Evolutionary conservation across 1,139 yeast genomes (phyloP).

Genomic region (Wickerhamiella pararugosa): DNA sequence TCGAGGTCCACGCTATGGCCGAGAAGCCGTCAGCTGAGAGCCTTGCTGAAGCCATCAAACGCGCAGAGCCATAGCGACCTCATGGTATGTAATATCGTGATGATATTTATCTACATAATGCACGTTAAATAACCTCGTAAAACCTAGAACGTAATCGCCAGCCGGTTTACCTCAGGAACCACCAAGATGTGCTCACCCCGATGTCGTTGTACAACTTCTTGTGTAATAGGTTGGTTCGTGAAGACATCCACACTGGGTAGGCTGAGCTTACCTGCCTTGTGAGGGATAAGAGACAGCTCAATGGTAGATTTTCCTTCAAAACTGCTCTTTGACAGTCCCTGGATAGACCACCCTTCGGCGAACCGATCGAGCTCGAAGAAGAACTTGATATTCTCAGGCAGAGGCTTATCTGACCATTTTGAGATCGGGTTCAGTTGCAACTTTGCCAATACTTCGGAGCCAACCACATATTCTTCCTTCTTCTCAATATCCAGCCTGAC

Average conservation of each 20-base stretch:
- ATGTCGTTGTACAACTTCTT: constrained; percentile 53
- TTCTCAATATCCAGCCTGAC: constrained; percentile 9
- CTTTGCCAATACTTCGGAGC: constrained; percentile 40
- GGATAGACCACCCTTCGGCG: constrained; percentile 49
- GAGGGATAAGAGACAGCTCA: constrained; percentile 47
- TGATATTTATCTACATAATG: neutral
- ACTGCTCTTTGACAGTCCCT: constrained; percentile 45
- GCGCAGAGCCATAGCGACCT: neutral
- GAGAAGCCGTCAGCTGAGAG: constrained; percentile 56
- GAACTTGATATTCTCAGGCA: constrained; percentile 16
- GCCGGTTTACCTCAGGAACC: constrained; percentile 53
- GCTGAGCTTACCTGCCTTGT: constrained; percentile 55
- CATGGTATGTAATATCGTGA: neutral
- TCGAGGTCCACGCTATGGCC: constrained; percentile 52
- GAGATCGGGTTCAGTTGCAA: constrained; percentile 34
- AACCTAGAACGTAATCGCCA: constrained; percentile 40
- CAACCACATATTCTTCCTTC: constrained; percentile 34
- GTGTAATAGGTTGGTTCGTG: constrained; percentile 26
- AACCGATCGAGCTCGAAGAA: constrained; percentile 27
- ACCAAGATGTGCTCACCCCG: constrained; percentile 55
- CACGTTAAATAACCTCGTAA: neutral
- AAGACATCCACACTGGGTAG: constrained; percentile 50
- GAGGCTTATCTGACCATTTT: constrained; percentile 27
- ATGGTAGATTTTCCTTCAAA: constrained; percentile 25
- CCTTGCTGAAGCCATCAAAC: constrained; percentile 29